A percentile compares a stretch with the other conserved stretches of the same genome.
phyloP scores from a whole-genome alignment of 371 early-diverging fungal genomes.

The Catenaria anguillulae region DNA sequence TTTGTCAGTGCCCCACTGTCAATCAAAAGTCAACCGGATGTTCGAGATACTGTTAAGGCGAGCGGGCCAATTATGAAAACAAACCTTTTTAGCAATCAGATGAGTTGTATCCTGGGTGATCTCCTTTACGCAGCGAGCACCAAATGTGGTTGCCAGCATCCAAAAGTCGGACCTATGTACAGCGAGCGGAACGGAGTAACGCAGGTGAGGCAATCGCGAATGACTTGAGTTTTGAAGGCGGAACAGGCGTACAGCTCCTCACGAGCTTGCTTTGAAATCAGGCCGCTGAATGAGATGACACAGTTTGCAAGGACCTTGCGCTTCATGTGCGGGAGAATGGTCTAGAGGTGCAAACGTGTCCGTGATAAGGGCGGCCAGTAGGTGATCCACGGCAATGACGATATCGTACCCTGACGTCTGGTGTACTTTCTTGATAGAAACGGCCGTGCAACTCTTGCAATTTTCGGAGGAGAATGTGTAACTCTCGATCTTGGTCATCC shows the following conservation, averaged over 20 bases:
- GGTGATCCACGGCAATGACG: too few relatives aligned
- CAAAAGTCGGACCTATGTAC: background rate
- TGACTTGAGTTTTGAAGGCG: too few relatives aligned
- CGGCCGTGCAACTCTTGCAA: conserved; percentile 22
- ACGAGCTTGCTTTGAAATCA: conserved; percentile 29
- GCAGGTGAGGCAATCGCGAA: background rate
- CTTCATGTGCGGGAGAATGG: conserved; percentile 25
- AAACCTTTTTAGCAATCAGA: background rate
- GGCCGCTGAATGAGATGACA: conserved; percentile 32
- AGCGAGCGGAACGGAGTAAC: background rate
- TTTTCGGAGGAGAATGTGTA: conserved; percentile 17
- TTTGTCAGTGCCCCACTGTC: background rate
- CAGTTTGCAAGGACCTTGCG: conserved; percentile 26
- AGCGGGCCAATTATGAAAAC: too few relatives aligned
- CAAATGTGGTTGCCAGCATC: conserved; percentile 3
- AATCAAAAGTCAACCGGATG: too few relatives aligned
- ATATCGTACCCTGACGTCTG: conserved; percentile 1
- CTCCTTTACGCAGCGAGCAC: background rate
- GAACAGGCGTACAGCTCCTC: conserved; percentile 11
- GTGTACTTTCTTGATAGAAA: conserved; percentile 21
- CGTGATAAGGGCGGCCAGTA: too few relatives aligned
- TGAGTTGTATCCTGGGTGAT: background rate
- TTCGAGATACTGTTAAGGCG: too few relatives aligned
- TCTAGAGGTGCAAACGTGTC: too few relatives aligned
- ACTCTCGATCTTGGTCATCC: conserved; percentile 31